Base-by-base conservation (phyloP, 2,329 filamentous ascomycete genomes). In the Botrytis hyacinthi region DNA sequence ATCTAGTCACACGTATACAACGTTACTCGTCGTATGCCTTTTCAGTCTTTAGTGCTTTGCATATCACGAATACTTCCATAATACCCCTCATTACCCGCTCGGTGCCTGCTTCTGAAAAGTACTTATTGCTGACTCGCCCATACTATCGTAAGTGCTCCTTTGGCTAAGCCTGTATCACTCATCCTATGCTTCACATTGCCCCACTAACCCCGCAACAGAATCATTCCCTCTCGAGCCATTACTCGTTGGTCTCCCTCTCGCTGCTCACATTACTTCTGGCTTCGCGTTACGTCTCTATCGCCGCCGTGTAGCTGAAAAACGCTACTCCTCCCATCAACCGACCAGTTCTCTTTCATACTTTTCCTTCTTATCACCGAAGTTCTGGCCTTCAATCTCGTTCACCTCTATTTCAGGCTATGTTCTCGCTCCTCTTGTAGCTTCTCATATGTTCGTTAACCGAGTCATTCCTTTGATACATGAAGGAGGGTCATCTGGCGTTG, bases 11-110 rank as follows among this genome's bases (percentile, higher is more conserved):
- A 8, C 89, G 92, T 66, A 86, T 96, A 51, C 96, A 98, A 82
- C 92, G 90, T 81, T 97, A 97, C 85, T 96, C 94, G 1, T 94
- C 92, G 77, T 97, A 97, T 84, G 90, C 92, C 76, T 95, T 93
- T 80, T 89, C 89, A 75, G 84, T 93, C 77, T 97, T 95, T 84
- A 87, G 91, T 48, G 86, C 89, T 44, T 86, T 96, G 73, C 94
- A 97, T 84, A 85, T 96, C 75, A 87, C 90, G 79, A 97, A 95
- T 78, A 95, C 93, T 48, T 93, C 93, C 12, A 82, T 97, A 61
- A 91, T 97, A 76, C 94, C 94, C 0, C 88, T 96, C 54, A 78
- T 91, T 68, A 93, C 92, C 59, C 88, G 87, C 73, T 93, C 92
- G 63, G 88, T 96, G 10, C 84, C 91, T 14, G 88, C 90, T 70